Percentiles rank a stretch among this genome's conserved stretches.
Conservation (phyloP, 768 basidiomycete genomes). For the Lyophyllum decastes region DNA sequence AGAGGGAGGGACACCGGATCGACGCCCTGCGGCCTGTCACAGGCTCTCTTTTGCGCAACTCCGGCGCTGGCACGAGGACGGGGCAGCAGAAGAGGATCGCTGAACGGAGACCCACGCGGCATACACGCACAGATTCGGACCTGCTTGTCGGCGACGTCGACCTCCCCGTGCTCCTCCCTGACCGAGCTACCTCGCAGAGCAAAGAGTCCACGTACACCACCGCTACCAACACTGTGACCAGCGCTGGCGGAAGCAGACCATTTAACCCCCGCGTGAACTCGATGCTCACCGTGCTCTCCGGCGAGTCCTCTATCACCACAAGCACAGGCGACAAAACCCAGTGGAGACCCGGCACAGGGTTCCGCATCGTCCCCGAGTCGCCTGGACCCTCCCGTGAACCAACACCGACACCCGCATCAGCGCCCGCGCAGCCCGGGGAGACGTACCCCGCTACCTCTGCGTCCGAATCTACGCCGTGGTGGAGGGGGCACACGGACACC, state of each 20-base stretch:
- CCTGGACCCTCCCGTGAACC: constrained; percentile 17
- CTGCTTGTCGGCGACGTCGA: constrained; percentile 17
- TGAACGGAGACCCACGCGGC: constrained; percentile 17
- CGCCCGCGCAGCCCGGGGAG: constrained; percentile 11
- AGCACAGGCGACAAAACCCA: constrained; percentile 24
- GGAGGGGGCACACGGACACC: constrained; percentile 10
- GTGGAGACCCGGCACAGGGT: constrained; percentile 36
- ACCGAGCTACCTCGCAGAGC: neutral
- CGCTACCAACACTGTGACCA: too few relatives aligned
- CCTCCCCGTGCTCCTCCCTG: neutral
- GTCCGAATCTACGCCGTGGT: constrained; percentile 1
- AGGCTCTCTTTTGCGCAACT: constrained; percentile 16
- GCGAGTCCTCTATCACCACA: constrained; percentile 16
- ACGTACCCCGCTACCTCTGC: neutral
- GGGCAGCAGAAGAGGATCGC: neutral
- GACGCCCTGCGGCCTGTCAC: constrained; percentile 29
- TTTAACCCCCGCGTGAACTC: constrained; percentile 11
- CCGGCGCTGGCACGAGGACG: too few relatives aligned
- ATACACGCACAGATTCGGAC: constrained; percentile 29
- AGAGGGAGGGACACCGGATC: constrained; percentile 33
- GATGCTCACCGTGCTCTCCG: constrained; percentile 12
- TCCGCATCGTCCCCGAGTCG: constrained; percentile 43
- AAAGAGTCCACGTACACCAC: neutral
- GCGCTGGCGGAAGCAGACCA: too few relatives aligned
- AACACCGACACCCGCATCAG: neutral